These are phyloP conservation scores for Porphyrellus cyaneotinctus DNA, from an alignment of 768 basidiomycete genomes.

Conservation along the genomic window DNA sequence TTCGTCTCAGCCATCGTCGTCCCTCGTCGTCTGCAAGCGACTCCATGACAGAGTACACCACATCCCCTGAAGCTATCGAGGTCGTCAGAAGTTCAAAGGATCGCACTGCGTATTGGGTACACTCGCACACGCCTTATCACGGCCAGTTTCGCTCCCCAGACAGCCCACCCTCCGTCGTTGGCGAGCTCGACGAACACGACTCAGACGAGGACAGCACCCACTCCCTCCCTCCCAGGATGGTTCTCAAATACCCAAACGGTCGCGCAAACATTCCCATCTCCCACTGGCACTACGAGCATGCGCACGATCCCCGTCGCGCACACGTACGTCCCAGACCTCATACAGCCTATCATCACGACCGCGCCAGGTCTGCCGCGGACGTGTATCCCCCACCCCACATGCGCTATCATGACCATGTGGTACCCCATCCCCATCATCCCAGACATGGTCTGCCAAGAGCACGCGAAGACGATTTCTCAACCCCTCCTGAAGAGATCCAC, in stretches of 20 bases:
- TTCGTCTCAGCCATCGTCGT: neutral
- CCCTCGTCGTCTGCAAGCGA: neutral
- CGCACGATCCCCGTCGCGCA: constrained; percentile 14
- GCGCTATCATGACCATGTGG: constrained; percentile 25
- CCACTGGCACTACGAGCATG: constrained; percentile 33
- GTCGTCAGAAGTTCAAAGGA: constrained; percentile 57
- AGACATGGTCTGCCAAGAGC: constrained; percentile 22
- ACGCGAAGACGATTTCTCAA: constrained; percentile 18
- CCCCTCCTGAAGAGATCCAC: constrained; percentile 58
- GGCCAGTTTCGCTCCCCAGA: constrained; percentile 54
- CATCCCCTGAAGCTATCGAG: constrained; percentile 53
- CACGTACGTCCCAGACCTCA: constrained; percentile 26
- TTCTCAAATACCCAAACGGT: constrained; percentile 64
- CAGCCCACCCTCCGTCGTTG: constrained; percentile 43
- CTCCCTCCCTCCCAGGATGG: constrained; percentile 65
- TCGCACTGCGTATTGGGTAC: constrained; percentile 65
- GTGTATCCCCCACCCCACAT: constrained; percentile 29
- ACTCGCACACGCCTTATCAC: constrained; percentile 35
- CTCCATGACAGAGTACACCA: constrained; percentile 61
- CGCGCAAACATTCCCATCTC: constrained; percentile 61
- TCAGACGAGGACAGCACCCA: constrained; percentile 41
- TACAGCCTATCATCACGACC: constrained; percentile 33
- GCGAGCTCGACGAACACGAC: constrained; percentile 37
- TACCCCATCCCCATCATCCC: constrained; percentile 4
- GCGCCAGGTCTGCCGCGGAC: constrained; percentile 36